Evolutionary conservation across 345 rosid genomes (phyloP).

Genomic region (Bruguiera gymnorhiza): DNA sequence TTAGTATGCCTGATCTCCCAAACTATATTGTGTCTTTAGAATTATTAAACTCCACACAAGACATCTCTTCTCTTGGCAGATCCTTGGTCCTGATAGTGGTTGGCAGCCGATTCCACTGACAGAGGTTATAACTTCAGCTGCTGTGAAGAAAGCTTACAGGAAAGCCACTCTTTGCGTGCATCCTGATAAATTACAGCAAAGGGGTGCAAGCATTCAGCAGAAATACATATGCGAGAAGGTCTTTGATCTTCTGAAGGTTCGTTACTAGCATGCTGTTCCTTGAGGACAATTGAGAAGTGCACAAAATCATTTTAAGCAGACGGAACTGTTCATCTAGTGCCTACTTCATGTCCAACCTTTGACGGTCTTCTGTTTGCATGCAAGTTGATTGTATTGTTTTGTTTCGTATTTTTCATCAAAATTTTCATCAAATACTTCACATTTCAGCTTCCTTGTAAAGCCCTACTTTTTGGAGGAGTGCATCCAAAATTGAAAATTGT

Average conservation of each 20-base stretch:
- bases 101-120: conserved; percentile 97
- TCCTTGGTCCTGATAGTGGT: conserved; percentile 81
- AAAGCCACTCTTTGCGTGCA: conserved; percentile 98
- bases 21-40: neutral
- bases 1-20: neutral
- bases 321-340: too few relatives aligned
- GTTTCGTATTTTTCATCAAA: too few relatives aligned
- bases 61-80: conserved; percentile 42
- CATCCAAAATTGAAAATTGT: too few relatives aligned
- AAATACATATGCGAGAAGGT: conserved; percentile 91
- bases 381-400: too few relatives aligned
- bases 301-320: too few relatives aligned
- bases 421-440: too few relatives aligned
- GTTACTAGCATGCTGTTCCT: neutral
- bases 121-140: conserved; percentile 90
- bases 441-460: too few relatives aligned
- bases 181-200: conserved; percentile 93
- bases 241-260: conserved; percentile 92
- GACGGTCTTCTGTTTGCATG: too few relatives aligned
- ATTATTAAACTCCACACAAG: neutral
- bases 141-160: conserved; percentile 92
- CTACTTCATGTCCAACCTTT: too few relatives aligned
- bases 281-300: too few relatives aligned
- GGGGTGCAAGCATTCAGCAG: conserved; percentile 91
- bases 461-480: too few relatives aligned